Conservation (phyloP, 2,329 filamentous ascomycete species). For the Diaporthe citrichinensis region DNA sequence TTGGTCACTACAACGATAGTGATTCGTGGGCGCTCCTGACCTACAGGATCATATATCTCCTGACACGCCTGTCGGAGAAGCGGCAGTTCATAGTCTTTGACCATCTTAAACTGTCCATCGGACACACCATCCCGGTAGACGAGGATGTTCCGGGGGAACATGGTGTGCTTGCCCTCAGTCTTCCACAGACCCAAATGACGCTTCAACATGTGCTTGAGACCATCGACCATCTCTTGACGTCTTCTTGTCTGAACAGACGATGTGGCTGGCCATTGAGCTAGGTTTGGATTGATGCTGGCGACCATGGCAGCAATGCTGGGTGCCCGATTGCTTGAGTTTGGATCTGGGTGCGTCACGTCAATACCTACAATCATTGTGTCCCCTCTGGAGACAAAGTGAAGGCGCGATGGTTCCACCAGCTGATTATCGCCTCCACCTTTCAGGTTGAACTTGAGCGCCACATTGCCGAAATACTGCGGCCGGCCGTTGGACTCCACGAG, state of each 20-base stretch:
- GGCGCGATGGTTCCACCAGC: slow-evolving; percentile 58
- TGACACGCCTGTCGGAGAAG: slow-evolving; percentile 69
- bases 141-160: slow-evolving; percentile 76
- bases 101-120: slow-evolving; percentile 76
- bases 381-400: slow-evolving; percentile 66
- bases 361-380: slow-evolving; percentile 80
- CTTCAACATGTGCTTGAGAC: slow-evolving; percentile 71
- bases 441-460: slow-evolving; percentile 75
- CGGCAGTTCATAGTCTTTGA: slow-evolving; percentile 72
- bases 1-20: slow-evolving; percentile 81
- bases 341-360: slow-evolving; percentile 82
- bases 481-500: slow-evolving; percentile 51
- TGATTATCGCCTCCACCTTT: slow-evolving; percentile 75
- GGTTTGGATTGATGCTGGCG: slow-evolving; percentile 70
- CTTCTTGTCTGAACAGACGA: slow-evolving; percentile 74
- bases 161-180: slow-evolving; percentile 56
- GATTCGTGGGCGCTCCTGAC: slow-evolving; percentile 68
- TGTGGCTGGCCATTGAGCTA: slow-evolving; percentile 77
- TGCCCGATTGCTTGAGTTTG: slow-evolving; percentile 72
- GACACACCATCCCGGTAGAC: slow-evolving; percentile 84
- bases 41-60: slow-evolving; percentile 66
- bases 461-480: slow-evolving; percentile 65
- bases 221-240: slow-evolving; percentile 73
- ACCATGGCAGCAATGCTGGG: slow-evolving; percentile 80
- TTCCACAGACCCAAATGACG: slow-evolving; percentile 73